Percentiles rank a stretch among this genome's conserved stretches.
Conservation (phyloP, 164 flowering plant species). For the Cinnamomum micranthum region DNA sequence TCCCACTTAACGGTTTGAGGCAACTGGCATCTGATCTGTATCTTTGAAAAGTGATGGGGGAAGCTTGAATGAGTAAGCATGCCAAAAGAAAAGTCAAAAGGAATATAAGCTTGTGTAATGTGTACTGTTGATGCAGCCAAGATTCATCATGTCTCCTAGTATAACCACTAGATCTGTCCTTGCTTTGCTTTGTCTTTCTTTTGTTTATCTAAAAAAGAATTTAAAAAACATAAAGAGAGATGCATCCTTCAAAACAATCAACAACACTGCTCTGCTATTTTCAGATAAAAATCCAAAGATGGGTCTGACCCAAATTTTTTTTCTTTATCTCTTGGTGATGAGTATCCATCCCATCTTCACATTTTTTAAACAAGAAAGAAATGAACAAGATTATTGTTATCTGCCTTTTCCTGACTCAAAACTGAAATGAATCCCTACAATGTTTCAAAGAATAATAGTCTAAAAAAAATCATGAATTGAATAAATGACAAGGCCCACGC, state of each 20-base stretch:
- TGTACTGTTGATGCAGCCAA: not conserved
- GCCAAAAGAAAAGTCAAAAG: not conserved
- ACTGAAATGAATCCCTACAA: not conserved
- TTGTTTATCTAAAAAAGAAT: too few species aligned
- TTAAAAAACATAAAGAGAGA: too few species aligned
- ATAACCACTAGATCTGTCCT: not conserved
- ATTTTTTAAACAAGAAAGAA: not conserved
- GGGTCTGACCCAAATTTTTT: not conserved
- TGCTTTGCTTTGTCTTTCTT: not conserved
- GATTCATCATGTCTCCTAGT: constrained; percentile 1
- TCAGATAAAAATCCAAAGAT: not conserved
- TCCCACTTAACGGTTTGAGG: not conserved
- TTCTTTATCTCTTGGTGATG: not conserved
- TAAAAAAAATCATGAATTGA: not conserved
- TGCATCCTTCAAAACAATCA: not conserved
- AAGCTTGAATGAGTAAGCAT: not conserved
- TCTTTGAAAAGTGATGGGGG: not conserved
- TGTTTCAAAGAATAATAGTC: not conserved
- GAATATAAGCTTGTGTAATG: not conserved
- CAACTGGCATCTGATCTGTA: not conserved
- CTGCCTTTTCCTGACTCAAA: not conserved
- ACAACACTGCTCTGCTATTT: not conserved
- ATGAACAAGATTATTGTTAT: not conserved
- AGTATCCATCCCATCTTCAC: not conserved
- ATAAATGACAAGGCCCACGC: not conserved